Percentiles rank a stretch among this genome's conserved stretches.
Evolutionary conservation across 2,329 filamentous ascomycete species (phyloP).

Genomic region (Sporothrix phasma): DNA sequence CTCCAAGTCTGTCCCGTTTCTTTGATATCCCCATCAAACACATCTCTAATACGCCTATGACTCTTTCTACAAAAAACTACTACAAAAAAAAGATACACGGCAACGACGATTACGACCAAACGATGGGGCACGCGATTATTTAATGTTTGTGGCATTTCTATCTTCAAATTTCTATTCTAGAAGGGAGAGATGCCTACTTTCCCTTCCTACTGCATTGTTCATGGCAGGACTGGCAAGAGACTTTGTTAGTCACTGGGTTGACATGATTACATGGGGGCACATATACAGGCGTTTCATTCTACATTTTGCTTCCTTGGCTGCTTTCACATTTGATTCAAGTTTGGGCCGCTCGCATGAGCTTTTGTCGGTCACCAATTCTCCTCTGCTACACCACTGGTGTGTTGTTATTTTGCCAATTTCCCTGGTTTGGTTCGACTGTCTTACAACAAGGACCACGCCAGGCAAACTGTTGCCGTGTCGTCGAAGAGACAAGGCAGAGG

Average conservation of each 20-base stretch:
- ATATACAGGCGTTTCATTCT: neutral
- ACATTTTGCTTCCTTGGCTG: neutral
- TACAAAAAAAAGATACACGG: conserved; percentile 1
- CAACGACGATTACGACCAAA: conserved; percentile 4
- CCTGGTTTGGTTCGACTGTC: neutral
- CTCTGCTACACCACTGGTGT: neutral
- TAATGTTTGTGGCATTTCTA: neutral
- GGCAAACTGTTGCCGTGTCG: neutral
- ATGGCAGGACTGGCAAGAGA: neutral
- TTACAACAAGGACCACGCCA: neutral
- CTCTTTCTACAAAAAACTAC: neutral
- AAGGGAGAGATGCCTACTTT: neutral
- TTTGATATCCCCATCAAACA: conserved; percentile 1
- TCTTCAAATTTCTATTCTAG: neutral
- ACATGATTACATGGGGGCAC: neutral
- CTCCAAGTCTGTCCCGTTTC: no score
- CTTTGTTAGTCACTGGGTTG: neutral
- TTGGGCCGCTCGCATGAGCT: neutral
- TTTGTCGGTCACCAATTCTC: neutral
- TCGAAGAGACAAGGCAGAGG: neutral
- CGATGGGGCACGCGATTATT: neutral
- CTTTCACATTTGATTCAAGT: neutral
- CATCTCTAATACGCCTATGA: neutral
- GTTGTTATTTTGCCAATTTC: neutral
- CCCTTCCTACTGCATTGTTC: neutral